Evolutionary conservation across 1,139 yeast genomes (phyloP).

Genomic region (Suhomyces choctaworum): DNA sequence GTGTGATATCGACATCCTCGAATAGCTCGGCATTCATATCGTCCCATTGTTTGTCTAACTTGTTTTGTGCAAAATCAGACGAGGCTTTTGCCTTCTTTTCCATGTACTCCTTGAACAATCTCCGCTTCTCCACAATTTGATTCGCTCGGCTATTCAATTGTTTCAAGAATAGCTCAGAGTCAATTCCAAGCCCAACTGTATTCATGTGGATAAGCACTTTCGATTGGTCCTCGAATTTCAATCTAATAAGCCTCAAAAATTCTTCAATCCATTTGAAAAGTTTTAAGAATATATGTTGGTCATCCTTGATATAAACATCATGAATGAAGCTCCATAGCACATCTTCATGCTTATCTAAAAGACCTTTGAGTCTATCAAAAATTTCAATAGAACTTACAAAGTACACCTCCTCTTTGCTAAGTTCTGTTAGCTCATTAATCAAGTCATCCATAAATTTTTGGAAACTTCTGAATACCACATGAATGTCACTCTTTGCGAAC

Average conservation of each 20-base stretch:
- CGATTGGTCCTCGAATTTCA: constrained; percentile 57
- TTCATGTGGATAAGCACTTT: constrained; percentile 43
- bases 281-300: constrained; percentile 67
- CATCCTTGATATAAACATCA: constrained; percentile 71
- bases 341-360: constrained; percentile 70
- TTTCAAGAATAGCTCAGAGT: constrained; percentile 26
- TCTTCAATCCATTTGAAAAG: constrained; percentile 67
- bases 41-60: constrained; percentile 52
- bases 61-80: constrained; percentile 24
- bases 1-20: constrained; percentile 39
- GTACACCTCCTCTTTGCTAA: constrained; percentile 51
- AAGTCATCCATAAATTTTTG: constrained; percentile 75
- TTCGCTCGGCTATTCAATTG: constrained; percentile 36
- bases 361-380: constrained; percentile 62
- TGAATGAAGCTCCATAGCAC: constrained; percentile 74
- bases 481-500: constrained; percentile 74
- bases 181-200: constrained; percentile 17
- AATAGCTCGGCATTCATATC: constrained; percentile 45
- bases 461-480: constrained; percentile 70
- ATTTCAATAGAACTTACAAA: constrained; percentile 47
- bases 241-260: constrained; percentile 57
- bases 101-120: constrained; percentile 37
- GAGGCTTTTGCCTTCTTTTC: constrained; percentile 20
- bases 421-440: constrained; percentile 48
- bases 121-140: constrained; percentile 31